A percentile compares a stretch with the other conserved stretches of the same genome.
Evolutionary conservation across 257 asterid species (phyloP).

Genomic region (Fraxinus americana): DNA sequence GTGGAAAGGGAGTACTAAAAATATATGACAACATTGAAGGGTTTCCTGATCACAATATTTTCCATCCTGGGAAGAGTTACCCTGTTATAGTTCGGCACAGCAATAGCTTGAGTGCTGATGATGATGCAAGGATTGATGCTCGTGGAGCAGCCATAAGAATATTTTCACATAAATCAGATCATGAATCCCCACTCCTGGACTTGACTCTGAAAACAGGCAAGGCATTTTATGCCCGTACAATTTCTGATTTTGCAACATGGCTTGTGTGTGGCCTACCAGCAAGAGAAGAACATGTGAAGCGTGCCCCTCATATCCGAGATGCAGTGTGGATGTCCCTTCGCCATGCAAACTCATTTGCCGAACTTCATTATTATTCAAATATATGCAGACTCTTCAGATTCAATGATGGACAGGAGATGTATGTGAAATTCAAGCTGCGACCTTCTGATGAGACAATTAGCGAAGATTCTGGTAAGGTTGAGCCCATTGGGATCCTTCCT

Average conservation of each 20-base stretch:
- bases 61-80: slow-evolving; percentile 51
- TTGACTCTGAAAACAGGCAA: slow-evolving; percentile 78
- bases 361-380: slow-evolving; percentile 80
- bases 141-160: slow-evolving; percentile 80
- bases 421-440: slow-evolving; percentile 74
- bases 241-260: slow-evolving; percentile 83
- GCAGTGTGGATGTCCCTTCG: slow-evolving; percentile 87
- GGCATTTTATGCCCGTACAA: slow-evolving; percentile 77
- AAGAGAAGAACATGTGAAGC: slow-evolving; percentile 78
- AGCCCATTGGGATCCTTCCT: slow-evolving; percentile 79
- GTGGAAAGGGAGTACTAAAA: slow-evolving; percentile 62
- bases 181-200: slow-evolving; percentile 53
- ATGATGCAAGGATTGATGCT: slow-evolving; percentile 80
- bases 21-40: slow-evolving; percentile 59
- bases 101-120: slow-evolving; percentile 84
- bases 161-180: slow-evolving; percentile 34
- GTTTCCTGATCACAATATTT: slow-evolving; percentile 63
- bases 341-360: slow-evolving; percentile 53
- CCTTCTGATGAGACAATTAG: slow-evolving; percentile 54
- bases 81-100: slow-evolving; percentile 74
- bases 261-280: slow-evolving; percentile 80
- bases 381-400: slow-evolving; percentile 78
- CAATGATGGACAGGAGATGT: slow-evolving; percentile 74
- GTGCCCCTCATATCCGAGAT: slow-evolving; percentile 66
- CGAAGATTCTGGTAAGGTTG: slow-evolving; percentile 73